Base-by-base conservation (phyloP, 2,329 filamentous ascomycete genomes). In the Botrytis aclada region DNA sequence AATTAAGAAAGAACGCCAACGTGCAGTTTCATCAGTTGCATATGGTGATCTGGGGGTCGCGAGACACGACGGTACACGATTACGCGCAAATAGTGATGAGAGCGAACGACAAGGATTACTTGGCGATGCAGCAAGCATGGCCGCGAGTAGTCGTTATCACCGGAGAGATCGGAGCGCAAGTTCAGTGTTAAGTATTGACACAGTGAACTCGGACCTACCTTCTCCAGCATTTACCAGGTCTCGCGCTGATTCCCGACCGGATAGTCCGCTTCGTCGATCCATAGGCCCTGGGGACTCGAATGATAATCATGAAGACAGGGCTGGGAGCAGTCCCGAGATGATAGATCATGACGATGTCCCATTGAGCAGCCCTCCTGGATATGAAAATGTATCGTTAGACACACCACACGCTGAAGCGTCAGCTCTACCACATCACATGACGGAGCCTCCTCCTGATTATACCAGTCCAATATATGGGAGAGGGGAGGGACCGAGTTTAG, bases 31-130 rank as follows among this genome's bases (percentile, higher is more conserved):
- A 62, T 91, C 89, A 72, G 93, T 96, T 29, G 89, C 90, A 61
- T 96, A 96, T 77, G 91, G 88, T 16, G 91, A 93, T 60, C 82
- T 96, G 7, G 93, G 93, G 47, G 88, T 95, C 22, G 92, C 92
- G 0, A 86, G 91, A 62, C 92, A 93, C 78, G 93, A 96, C 77
- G 93, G 93, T 67, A 93, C 92, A 1, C 85, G 93, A 63, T 82
- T 96, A 41, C 87, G 93, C 43, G 91, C 91, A 51, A 92, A 90
- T 78, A 94, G 91, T 75, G 86, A 85, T 29, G 92, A 94, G 77
- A 93, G 72, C 32, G 92, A 95, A 79, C 85, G 89, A 43, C 84
- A 90, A 61, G 92, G 92, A 1, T 83, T 95, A 14, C 85, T 95
- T 20, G 92, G 91, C 47, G 90, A 91, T 76, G 89, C 91, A 1